Base-by-base conservation (phyloP, 805 yeast genomes). In the Scheffersomyces amazonensis region DNA sequence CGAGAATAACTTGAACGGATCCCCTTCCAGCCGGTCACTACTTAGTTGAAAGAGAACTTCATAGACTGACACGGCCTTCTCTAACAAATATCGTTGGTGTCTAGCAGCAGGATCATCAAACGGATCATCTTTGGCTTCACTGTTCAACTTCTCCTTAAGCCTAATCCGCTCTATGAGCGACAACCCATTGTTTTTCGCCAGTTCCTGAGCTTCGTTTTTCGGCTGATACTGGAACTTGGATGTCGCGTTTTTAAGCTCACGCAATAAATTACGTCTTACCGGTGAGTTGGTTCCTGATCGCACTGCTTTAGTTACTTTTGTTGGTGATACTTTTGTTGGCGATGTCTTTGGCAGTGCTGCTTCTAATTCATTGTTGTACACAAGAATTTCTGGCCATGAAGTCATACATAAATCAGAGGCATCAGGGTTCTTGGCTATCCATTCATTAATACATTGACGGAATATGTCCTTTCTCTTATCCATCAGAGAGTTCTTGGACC, bases 131-230 rank as follows among this genome's bases (percentile, higher is more conserved):
- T 39, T 27, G 15, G 37, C 27, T 20, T 54, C 50, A 9, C 48
- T 50, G 10, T 42, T 46, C 7, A 46, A 30, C 40, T 56, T 49
- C 35, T 68, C 73, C 44, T 68, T 68, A 16, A 62, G 47, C 33
- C 50, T 56, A 25, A 69, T 66, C 16, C 73, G 46, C 41, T 69
- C 71, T 4, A 68, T 48, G 5, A 67, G 47, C 3, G 65, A 53
- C 4, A 64, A 46, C 1, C 71, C 71, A 15, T 44, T 48, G 27
- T 39, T 43, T 20, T 49, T 52, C 16, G 32, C 40, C 19, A 43
- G 41, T 37, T 56, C 49, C 1, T 16, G 27, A 9, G 29, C 24
- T 35, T 51, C 63, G 19, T 37, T 41, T 32, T 50, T 53, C 27
- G 58, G 64, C 31, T 56, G 57, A 42, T 67, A 72, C 29, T 49